Evolutionary conservation across 2,329 filamentous ascomycete genomes (phyloP).

Genomic region (Samsoniella hepiali): DNA sequence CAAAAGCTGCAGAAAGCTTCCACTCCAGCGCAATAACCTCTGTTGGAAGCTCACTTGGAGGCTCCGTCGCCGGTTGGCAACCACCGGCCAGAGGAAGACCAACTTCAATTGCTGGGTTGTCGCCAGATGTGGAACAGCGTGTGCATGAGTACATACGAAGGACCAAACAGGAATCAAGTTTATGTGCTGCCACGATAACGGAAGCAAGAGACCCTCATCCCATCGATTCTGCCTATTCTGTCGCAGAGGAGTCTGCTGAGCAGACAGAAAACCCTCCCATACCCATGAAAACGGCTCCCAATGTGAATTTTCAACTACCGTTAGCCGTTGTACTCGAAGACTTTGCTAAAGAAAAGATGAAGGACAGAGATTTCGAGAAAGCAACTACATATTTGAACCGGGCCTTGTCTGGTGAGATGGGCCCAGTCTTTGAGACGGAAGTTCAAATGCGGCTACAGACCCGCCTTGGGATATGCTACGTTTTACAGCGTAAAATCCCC

Average conservation of each 20-base stretch:
- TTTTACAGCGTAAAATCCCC: neutral
- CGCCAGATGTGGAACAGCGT: neutral
- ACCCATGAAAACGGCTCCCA: neutral
- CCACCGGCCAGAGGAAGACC: neutral
- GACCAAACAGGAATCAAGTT: neutral
- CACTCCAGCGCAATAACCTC: neutral
- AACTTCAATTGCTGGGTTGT: neutral
- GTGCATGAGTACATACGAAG: neutral
- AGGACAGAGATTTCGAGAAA: neutral
- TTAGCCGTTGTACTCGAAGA: slow-evolving; percentile 5
- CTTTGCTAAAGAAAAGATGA: slow-evolving; percentile 4
- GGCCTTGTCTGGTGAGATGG: neutral
- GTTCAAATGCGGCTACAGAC: neutral
- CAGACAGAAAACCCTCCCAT: neutral
- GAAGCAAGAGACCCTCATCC: neutral
- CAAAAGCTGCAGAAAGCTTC: neutral
- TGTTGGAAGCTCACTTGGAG: neutral
- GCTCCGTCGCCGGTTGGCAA: neutral
- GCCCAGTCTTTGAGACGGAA: neutral
- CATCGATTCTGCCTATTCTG: neutral
- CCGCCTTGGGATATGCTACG: slow-evolving; percentile 6
- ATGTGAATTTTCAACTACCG: neutral
- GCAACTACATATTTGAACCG: neutral
- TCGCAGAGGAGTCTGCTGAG: neutral
- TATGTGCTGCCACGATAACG: neutral